phyloP scores from a whole-genome alignment of 106 monocot species.

The Dioscorea zingiberensis region DNA sequence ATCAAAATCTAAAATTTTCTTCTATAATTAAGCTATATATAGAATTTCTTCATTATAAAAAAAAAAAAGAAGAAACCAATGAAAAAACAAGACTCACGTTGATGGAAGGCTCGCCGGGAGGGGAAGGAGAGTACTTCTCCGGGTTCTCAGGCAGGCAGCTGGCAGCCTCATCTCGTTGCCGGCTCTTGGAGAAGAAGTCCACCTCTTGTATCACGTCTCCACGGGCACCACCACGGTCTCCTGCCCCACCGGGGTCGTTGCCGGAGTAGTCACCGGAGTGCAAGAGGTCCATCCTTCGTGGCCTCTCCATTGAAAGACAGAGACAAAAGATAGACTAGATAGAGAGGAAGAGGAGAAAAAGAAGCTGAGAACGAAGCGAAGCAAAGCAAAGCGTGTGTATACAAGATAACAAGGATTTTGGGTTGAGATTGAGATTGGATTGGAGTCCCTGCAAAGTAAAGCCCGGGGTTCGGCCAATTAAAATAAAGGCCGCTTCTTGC shows the following conservation, averaged over 20 bases:
- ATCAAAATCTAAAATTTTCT: not conserved
- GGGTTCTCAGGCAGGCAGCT: too few species aligned
- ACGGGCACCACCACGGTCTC: too few species aligned
- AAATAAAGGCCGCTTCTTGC: too few species aligned
- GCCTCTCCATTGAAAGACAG: constrained; percentile 12
- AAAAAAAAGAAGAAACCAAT: too few species aligned
- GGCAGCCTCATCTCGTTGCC: not conserved
- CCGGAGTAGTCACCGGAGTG: not conserved
- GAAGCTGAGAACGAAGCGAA: too few species aligned
- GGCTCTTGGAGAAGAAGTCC: constrained; percentile 34
- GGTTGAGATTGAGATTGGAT: not conserved
- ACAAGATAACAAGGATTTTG: too few species aligned
- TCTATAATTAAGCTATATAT: too few species aligned
- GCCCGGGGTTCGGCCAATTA: too few species aligned
- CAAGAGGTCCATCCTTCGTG: constrained; percentile 7
- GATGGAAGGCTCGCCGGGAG: not conserved
- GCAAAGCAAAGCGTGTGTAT: too few species aligned
- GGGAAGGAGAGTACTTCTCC: not conserved
- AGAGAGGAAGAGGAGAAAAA: too few species aligned
- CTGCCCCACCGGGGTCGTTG: not conserved
- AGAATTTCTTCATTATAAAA: too few species aligned
- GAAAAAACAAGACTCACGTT: constrained; percentile 8
- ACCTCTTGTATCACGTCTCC: constrained; percentile 25
- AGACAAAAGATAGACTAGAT: not conserved
- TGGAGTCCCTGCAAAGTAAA: not conserved